Evolutionary conservation across 2,329 filamentous ascomycete genomes (phyloP), one percentile per base, ranked within the genome.

Genomic region (Neospermospora avenae): DNA sequence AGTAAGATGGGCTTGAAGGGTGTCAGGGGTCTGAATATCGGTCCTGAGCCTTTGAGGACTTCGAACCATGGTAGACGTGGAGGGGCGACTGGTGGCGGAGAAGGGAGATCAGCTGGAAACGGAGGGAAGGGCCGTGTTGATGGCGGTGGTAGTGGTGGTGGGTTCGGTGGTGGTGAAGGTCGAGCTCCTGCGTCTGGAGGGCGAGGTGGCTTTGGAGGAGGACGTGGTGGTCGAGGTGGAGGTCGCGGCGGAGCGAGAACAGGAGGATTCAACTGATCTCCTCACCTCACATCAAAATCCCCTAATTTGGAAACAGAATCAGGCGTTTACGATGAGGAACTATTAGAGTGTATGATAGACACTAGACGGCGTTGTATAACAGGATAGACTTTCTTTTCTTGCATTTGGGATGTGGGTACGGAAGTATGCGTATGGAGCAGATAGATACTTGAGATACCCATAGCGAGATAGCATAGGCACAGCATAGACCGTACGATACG

Each of bases 1-100:
- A 74, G 77, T 8, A 85, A 85, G 76, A 85, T 85, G 83, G 82
- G 82, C 0, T 68, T 86, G 51, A 78, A 78, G 62, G 81, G 81
- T 8, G 76, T 78, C 1, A 74, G 70, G 37, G 83, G 83, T 0
- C 68, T 85, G 13, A 75, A 74, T 4, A 69, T 80, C 16, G 74
- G 79, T 11, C 75, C 80, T 0, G 77, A 80, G 57, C 72, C 74
- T 22, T 77, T 78, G 3, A 65, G 61, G 57, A 63, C 56, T 24
- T 39, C 53, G 34, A 54, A 71, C 2, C 46, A 60, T 11, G 64
- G 66, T 25, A 57, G 64, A 14, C 63, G 65, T 3, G 56, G 56
- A 44, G 55, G 53, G 8, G 41, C 39, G 10, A 13, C 53, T 1
- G 56, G 57, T 31, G 65, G 65, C 14, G 63, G 66, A 57, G 61